Base-by-base conservation (phyloP, 2,329 filamentous ascomycete genomes). In the Trichoderma citrinoviride region DNA sequence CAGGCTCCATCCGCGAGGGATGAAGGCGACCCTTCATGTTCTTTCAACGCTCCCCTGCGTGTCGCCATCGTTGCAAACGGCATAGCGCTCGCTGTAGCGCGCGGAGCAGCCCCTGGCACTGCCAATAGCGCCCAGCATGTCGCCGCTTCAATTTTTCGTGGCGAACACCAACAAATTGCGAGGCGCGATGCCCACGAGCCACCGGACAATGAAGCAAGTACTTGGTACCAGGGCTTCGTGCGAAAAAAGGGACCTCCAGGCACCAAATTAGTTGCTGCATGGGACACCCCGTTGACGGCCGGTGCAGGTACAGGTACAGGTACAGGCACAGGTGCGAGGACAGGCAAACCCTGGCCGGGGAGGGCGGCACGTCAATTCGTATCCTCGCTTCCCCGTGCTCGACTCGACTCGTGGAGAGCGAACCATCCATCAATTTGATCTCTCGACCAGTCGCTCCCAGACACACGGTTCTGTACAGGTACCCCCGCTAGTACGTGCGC, bases 121-220 rank as follows among this genome's bases (percentile, higher is more conserved):
- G 52, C 64, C 52, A 66, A 66, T 66, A 66, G 64, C 57, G 60
- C 50, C 60, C 33, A 43, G 57, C 44, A 43, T 37, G 52, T 44
- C 44, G 49, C 37, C 41, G 54, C 54, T 23, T 33, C 40, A 46
- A 44, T 64, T 57, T 44, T 37, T 37, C 33, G 37, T 44, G 49
- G 54, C 37, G 41, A 65, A 61, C 47, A 54, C 52, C 50, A 66
- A 49, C 64, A 66, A 57, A 57, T 56, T 57, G 60, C 64, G 64
- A 65, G 49, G 50, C 64, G 53, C 64, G 52, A 65, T 55, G 47
- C 27, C 33, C 49, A 62, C 64, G 64, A 66, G 63, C 64, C 64
- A 65, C 61, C 61, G n/a, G 12, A 14, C 33, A 37, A 37, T 37
- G 33, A 12, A 37, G 33, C 41, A 17, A 7, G 41, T 44, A 44